Evolutionary conservation across 306 rosid genomes (phyloP).

Genomic region (Hippophae rhamnoides): DNA sequence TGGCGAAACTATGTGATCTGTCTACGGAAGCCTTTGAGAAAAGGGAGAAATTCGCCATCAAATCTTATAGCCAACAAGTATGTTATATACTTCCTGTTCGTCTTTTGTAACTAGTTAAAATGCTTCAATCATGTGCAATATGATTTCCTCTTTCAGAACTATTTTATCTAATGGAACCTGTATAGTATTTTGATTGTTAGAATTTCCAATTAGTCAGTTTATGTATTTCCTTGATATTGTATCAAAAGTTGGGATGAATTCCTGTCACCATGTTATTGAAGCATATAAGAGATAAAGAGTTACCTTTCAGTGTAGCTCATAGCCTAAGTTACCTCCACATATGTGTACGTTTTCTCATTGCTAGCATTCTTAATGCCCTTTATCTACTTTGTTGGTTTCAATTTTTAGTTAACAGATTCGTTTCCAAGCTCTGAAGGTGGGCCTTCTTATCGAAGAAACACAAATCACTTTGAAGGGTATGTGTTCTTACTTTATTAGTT

Average conservation of each 20-base stretch:
- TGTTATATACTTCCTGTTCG: too few relatives aligned
- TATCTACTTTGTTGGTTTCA: constrained; percentile 16
- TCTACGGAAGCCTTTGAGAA: constrained; percentile 25
- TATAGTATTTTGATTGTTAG: too few relatives aligned
- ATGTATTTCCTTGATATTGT: too few relatives aligned
- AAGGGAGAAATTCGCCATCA: constrained; percentile 23
- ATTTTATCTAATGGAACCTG: too few relatives aligned
- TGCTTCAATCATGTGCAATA: too few relatives aligned
- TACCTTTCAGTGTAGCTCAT: not conserved
- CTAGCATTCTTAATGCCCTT: constrained; percentile 4
- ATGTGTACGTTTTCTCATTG: not conserved
- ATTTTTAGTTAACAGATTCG: constrained; percentile 38
- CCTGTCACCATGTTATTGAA: too few relatives aligned
- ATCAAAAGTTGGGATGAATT: too few relatives aligned
- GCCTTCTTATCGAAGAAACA: constrained; percentile 25
- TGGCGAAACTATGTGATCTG: constrained; percentile 41
- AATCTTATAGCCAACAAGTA: constrained; percentile 13
- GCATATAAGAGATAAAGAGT: too few relatives aligned
- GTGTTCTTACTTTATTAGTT: not conserved
- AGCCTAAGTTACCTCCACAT: not conserved
- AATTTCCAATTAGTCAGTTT: too few relatives aligned
- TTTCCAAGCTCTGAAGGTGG: constrained; percentile 23
- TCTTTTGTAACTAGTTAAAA: too few relatives aligned
- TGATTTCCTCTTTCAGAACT: too few relatives aligned
- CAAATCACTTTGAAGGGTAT: constrained; percentile 35